Base-by-base conservation (phyloP, 768 basidiomycete genomes). In the Pisolithus marmoratus region DNA sequence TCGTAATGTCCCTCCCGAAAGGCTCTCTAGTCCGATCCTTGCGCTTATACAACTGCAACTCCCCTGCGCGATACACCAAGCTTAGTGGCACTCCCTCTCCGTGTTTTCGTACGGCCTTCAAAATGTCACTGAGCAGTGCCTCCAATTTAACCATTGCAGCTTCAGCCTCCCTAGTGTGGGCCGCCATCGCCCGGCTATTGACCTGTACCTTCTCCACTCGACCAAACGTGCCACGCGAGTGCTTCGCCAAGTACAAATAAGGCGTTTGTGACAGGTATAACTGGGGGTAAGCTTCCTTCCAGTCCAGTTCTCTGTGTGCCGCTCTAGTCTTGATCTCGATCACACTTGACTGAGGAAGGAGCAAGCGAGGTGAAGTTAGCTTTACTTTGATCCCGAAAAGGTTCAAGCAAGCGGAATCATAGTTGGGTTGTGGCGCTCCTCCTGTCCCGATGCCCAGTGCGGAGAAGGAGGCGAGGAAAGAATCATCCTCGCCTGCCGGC, bases 261-360 rank as follows among this genome's bases (percentile, higher is more conserved):
- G 75, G 68, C 0, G 84, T 88, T 60, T 84, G 82, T 5, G 87
- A 86, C 49, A 90, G 75, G 62, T 77, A 83, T 12, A 88, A 66
- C 60, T 88, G 86, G 0, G 82, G 79, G 62, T 81, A 87, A 1
- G 71, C 68, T 14, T 85, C 83, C 24, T 60, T 69, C 84, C 85
- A 87, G 59, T 83, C 71, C 52, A 71, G 70, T 14, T 67, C 63
- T 7, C 65, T 56, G 17, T 41, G 34, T 4, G 41, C 24, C 1
- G 65, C 58, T n/a, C 65, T 41, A 41, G 75, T 74, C 40, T 63
- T 62, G 37, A 74, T 54, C 48, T 73, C 73, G 50, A 72, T 55
- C 49, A 75, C 36, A 42, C 63, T 52, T 2, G 63, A 53, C 46
- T 76, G 75, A 8, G 72, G 66, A 15, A 71, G 66, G 20, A 69